Conservation (phyloP, 495 filamentous ascomycete genomes). For the Astrothelium subdiscretum region DNA sequence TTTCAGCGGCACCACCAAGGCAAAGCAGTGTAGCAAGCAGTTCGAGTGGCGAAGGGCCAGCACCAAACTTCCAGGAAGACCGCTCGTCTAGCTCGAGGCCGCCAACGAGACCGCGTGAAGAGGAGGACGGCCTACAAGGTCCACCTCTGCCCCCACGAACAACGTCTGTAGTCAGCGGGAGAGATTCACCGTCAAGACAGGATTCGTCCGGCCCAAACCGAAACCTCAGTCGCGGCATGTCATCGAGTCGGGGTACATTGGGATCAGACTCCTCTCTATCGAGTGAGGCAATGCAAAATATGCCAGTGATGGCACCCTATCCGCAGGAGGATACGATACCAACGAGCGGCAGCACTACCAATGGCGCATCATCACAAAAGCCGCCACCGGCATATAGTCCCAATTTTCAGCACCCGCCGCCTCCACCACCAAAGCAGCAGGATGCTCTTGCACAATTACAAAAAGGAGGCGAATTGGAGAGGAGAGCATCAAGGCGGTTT, state of each 20-base stretch:
- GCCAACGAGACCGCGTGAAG: constrained; percentile 33
- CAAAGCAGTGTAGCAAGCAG: constrained; percentile 43
- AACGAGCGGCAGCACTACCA: constrained; percentile 20
- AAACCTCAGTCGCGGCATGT: constrained; percentile 34
- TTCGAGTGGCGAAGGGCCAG: constrained; percentile 46
- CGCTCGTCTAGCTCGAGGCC: constrained; percentile 8
- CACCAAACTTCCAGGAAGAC: constrained; percentile 55
- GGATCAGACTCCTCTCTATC: constrained; percentile 39
- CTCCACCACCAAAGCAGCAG: constrained; percentile 61
- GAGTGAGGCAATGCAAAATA: constrained; percentile 56
- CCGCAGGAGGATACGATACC: constrained; percentile 45
- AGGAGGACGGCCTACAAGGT: constrained; percentile 39
- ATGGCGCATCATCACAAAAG: constrained; percentile 42
- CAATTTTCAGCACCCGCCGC: constrained; percentile 23
- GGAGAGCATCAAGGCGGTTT: constrained; percentile 83
- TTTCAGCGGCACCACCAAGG: constrained; percentile 35
- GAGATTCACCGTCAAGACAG: constrained; percentile 23
- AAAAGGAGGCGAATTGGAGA: constrained; percentile 80
- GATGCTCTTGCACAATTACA: constrained; percentile 88
- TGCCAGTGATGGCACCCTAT: constrained; percentile 54
- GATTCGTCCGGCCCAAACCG: constrained; percentile 24
- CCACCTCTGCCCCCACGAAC: constrained; percentile 34
- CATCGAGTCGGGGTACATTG: constrained; percentile 25
- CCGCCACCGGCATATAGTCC: constrained; percentile 50
- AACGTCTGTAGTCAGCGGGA: constrained; percentile 27